phyloP scores from a whole-genome alignment of 352 stramenopile species.

The Pythium brassicae region DNA sequence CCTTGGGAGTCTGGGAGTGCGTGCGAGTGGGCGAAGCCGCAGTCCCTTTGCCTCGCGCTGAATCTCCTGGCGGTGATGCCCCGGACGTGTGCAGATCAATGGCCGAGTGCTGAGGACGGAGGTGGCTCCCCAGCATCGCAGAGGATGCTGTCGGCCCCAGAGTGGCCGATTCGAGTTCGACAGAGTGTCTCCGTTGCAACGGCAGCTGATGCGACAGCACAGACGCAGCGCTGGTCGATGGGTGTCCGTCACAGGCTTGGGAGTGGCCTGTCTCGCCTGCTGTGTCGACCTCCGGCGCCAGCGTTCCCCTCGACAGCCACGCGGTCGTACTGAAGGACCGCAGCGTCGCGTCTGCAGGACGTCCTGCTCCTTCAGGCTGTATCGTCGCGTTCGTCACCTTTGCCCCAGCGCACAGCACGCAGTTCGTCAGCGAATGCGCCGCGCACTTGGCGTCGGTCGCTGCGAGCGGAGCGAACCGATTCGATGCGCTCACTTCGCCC shows the following conservation, averaged over 20 bases:
- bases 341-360: not conserved
- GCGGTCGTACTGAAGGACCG: not conserved
- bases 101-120: conserved; percentile 7
- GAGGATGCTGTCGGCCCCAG: not conserved
- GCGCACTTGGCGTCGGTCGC: conserved; percentile 32
- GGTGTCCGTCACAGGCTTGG: no score
- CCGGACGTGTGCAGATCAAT: conserved; percentile 5
- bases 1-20: not conserved
- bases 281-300: not conserved
- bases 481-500: not conserved
- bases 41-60: not conserved
- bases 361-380: conserved; percentile 2
- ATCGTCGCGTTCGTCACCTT: conserved; percentile 23
- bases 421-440: conserved; percentile 60
- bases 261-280: no score
- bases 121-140: not conserved
- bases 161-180: not conserved
- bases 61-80: no score
- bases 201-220: not conserved
- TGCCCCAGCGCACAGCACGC: conserved; percentile 50
- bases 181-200: conserved; percentile 3
- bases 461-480: not conserved
- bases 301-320: conserved; percentile 4
- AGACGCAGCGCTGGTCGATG: no score
- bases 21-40: no score